Conservation (phyloP, 495 filamentous ascomycete genomes). For the Aspergillus baeticus region DNA sequence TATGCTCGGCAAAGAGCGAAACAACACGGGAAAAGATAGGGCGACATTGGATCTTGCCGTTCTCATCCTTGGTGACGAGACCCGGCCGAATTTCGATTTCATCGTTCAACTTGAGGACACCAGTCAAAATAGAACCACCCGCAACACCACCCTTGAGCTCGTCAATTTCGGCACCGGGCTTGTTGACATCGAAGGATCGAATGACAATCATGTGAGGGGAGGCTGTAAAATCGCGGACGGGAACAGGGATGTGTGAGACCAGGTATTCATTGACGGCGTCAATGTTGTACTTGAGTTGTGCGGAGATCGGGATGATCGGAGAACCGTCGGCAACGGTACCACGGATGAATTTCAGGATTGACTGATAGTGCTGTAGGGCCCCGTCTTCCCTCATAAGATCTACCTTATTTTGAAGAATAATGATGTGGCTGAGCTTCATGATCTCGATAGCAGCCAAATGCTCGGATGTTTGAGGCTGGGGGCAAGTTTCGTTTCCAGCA, state of each 20-base stretch:
- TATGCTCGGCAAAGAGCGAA: slow-evolving; percentile 93
- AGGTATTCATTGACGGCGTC: slow-evolving; percentile 96
- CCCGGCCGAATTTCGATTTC: slow-evolving; percentile 98
- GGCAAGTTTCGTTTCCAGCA: slow-evolving; percentile 97
- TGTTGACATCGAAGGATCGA: slow-evolving; percentile 98
- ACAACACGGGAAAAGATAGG: slow-evolving; percentile 96
- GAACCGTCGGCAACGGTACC: slow-evolving; percentile 95
- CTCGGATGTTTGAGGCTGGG: slow-evolving; percentile 98
- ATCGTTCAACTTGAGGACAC: slow-evolving; percentile 91
- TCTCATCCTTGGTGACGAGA: slow-evolving; percentile 89
- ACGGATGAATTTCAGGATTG: slow-evolving; percentile 94
- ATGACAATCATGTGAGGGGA: slow-evolving; percentile 98
- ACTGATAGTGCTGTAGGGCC: slow-evolving; percentile 88
- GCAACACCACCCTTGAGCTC: slow-evolving; percentile 98
- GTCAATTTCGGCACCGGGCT: slow-evolving; percentile 99
- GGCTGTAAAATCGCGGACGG: slow-evolving; percentile 80
- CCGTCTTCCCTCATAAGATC: slow-evolving; percentile 94
- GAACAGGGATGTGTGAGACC: slow-evolving; percentile 89
- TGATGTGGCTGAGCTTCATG: slow-evolving; percentile 97
- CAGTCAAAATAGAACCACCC: slow-evolving; percentile 92
- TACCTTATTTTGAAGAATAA: slow-evolving; percentile 99
- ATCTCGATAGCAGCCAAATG: slow-evolving; percentile 98
- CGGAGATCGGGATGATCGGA: slow-evolving; percentile 96
- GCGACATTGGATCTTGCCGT: slow-evolving; percentile 91
- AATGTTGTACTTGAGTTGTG: slow-evolving; percentile 99